These are phyloP conservation scores for Fraxinus baroniana DNA, from an alignment of 305 asterid species.

Conservation along the genomic window DNA sequence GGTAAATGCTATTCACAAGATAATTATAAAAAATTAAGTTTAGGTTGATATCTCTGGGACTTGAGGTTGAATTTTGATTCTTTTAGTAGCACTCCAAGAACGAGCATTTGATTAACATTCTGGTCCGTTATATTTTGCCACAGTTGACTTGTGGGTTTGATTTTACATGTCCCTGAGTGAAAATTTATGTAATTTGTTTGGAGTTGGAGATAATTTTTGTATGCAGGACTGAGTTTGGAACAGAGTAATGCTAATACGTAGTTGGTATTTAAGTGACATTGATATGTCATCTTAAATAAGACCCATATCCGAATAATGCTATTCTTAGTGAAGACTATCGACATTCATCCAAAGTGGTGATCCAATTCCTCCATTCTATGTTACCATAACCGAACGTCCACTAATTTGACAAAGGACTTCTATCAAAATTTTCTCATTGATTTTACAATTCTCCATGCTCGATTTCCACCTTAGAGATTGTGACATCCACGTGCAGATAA, in stretches of 20 bases:
- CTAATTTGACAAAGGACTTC: too few species aligned
- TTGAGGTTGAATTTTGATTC: background rate
- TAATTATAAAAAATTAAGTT: background rate
- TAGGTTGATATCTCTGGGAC: background rate
- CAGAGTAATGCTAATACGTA: background rate
- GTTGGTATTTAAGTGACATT: too few species aligned
- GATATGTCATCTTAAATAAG: background rate
- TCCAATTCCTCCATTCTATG: too few species aligned
- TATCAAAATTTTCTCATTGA: too few species aligned
- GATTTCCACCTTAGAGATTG: too few species aligned
- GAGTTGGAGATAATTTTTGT: background rate
- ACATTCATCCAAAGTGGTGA: too few species aligned
- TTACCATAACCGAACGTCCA: too few species aligned
- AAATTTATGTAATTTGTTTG: background rate
- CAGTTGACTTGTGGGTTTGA: background rate
- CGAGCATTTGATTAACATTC: background rate
- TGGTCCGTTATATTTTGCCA: background rate
- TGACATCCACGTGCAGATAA: too few species aligned
- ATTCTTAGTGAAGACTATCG: too few species aligned
- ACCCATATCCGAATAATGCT: too few species aligned
- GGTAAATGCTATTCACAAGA: slow-evolving; percentile 11
- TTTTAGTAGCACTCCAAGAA: background rate
- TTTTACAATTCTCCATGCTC: too few species aligned
- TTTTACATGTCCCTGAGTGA: background rate
- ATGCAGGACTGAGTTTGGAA: background rate